Conservation (phyloP, 805 yeast species). For the Debaryomyces maramus region DNA sequence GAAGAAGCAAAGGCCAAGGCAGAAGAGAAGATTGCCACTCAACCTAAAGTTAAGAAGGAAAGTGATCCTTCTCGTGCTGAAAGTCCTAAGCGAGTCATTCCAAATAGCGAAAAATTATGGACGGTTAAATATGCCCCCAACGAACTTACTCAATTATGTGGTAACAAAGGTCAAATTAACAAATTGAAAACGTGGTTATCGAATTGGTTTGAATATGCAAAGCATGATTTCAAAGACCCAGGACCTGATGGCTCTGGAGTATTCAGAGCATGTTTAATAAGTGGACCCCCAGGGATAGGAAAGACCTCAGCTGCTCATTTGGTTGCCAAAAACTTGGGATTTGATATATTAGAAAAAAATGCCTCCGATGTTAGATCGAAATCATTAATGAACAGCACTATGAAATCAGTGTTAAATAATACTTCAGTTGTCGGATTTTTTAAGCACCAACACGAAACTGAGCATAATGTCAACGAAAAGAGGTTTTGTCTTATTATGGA, state of each 20-base stretch:
- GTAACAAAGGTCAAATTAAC: slow-evolving; percentile 75
- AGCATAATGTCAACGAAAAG: slow-evolving; percentile 39
- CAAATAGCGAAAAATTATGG: slow-evolving; percentile 75
- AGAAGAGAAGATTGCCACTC: slow-evolving; percentile 7
- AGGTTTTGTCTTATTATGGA: slow-evolving; percentile 90
- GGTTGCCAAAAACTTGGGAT: slow-evolving; percentile 67
- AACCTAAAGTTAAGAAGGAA: slow-evolving; percentile 8
- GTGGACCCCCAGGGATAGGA: slow-evolving; percentile 88
- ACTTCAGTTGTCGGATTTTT: slow-evolving; percentile 83
- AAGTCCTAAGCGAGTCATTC: slow-evolving; percentile 30
- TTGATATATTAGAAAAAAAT: slow-evolving; percentile 72
- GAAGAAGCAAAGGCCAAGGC: slow-evolving; percentile 31
- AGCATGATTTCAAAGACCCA: slow-evolving; percentile 54
- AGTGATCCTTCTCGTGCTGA: slow-evolving; percentile 9
- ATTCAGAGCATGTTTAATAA: slow-evolving; percentile 79
- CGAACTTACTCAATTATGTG: slow-evolving; percentile 75
- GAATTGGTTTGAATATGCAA: slow-evolving; percentile 67
- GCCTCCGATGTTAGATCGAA: slow-evolving; percentile 92
- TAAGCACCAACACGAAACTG: slow-evolving; percentile 35
- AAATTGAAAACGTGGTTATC: slow-evolving; percentile 72
- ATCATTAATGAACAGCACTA: slow-evolving; percentile 62
- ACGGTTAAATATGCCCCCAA: slow-evolving; percentile 91
- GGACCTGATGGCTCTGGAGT: slow-evolving; percentile 66
- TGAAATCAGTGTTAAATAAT: slow-evolving; percentile 73
- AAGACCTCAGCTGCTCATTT: slow-evolving; percentile 81